Base-by-base conservation (phyloP, 2,329 filamentous ascomycete genomes). In the Tricladium varicosporioides region DNA sequence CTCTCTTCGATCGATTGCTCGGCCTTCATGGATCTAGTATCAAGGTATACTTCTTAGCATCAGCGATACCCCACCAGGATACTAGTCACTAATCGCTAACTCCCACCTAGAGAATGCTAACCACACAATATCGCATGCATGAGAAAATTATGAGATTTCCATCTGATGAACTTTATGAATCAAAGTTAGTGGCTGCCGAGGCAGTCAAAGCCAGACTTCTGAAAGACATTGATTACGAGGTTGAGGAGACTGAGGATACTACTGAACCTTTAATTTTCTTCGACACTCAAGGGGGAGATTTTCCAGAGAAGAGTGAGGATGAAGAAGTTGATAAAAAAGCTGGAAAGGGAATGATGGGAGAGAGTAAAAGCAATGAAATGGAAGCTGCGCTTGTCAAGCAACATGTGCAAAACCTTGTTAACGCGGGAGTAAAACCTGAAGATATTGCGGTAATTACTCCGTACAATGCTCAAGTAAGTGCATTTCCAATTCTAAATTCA, bases 81-180 rank as follows among this genome's bases (percentile, higher is more conserved):
- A 27, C 7, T 27, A 27, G 3, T 27, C 22, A 27, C 3, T 2
- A 27, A 5, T 32, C 15, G 13, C 53, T 55, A 50, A 55, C 40
- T 1, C 4, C 9, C 14, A 32, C 3, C 36, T 31, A 58, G 56
- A 81, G 89, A 51, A 96, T 97, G 90, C 83, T 99, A 19, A 97
- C 91, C 3, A 96, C 89, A 4, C 94, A 99, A 75, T 99, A 99
- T 72, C 91, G 94, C 40, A 99, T 99, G 94, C 92, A 99, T 70
- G 88, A 96, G 69, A 85, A 80, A 53, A 97, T 99, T 67, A 97
- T 97, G 92, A 82, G 85, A 5, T 99, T 97, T 67, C 93, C 94
- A 0, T 97, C 93, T 0, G 82, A 89, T 60, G 87, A 93, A 69
- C 79, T 97, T 10, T 99, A 99, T 74, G 90, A 91, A 59, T 84